Base-by-base conservation (phyloP, 2,329 filamentous ascomycete species). In the Aspergillus neotritici region DNA sequence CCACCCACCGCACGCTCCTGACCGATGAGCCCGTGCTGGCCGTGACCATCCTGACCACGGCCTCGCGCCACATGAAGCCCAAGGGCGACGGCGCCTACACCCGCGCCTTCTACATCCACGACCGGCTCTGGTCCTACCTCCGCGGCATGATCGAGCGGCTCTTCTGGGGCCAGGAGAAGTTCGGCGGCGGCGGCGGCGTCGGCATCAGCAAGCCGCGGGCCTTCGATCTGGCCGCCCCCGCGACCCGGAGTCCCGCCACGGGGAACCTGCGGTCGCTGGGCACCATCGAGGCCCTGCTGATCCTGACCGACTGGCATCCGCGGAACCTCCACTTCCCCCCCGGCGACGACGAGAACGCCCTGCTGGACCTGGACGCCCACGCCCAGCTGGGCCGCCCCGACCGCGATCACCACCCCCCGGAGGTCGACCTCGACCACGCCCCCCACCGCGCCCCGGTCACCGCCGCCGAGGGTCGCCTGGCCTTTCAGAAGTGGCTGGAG, bases 221-320 rank as follows among this genome's bases (percentile, higher is more conserved):
- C 37, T 78, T 85, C 80, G 72, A 71, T 77, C 82, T 67, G 60
- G 89, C 69, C 65, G 70, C 76, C 11, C 65, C 75, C 2, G 70
- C 72, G 12, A 70, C 76, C 11, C 78, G 75, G 51, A 54, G 64
- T 16, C 63, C 60, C 33, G 62, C 81, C 44, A 86, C 85, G 60
- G 86, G 86, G 14, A 93, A 90, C 53, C 71, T 97, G 41, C 79
- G 93, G 40, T 95, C 91, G 0, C 72, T 98, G 3, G 93, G 93
- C 12, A 96, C 91, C 0, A 88, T 98, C 17, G 93, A 98, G 68
- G 94, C 89, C 29, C 71, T 98, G 28, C 82, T 98, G 74, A 84
- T 98, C 17, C 73, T 98, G 34, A 97, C 91, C 1, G 93, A 98
- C 61, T 98, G 93, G 91, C 91, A 97, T 64, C 93, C 93, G 4